phyloP scores from a whole-genome alignment of 2,329 filamentous ascomycete genomes.

The Lecanosticta acicola region DNA sequence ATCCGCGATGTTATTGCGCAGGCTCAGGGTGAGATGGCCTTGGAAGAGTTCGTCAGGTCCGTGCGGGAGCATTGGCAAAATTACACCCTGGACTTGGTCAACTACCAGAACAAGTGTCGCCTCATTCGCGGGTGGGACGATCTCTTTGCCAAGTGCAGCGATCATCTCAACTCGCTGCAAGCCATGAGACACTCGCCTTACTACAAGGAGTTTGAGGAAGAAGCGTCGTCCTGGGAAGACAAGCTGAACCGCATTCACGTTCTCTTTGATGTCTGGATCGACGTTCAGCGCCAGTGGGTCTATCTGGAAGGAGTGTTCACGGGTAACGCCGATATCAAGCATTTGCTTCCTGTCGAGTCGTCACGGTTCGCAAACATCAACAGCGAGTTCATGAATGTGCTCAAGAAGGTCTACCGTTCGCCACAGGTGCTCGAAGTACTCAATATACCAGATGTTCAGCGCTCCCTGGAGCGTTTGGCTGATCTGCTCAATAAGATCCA shows the following conservation, averaged over 20 bases:
- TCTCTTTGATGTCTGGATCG: slow-evolving; percentile 98
- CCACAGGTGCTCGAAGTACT: slow-evolving; percentile 94
- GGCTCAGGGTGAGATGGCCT: slow-evolving; percentile 94
- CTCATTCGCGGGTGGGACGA: slow-evolving; percentile 98
- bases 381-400: slow-evolving; percentile 95
- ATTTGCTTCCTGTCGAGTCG: slow-evolving; percentile 91
- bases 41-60: slow-evolving; percentile 95
- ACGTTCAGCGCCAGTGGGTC: slow-evolving; percentile 99
- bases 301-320: slow-evolving; percentile 99
- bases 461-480: slow-evolving; percentile 90
- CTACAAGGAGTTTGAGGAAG: slow-evolving; percentile 98
- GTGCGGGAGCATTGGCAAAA: slow-evolving; percentile 96
- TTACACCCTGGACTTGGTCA: slow-evolving; percentile 88
- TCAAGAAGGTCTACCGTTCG: slow-evolving; percentile 98
- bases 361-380: slow-evolving; percentile 99
- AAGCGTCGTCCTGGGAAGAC: slow-evolving; percentile 94
- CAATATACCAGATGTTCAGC: slow-evolving; percentile 91
- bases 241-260: slow-evolving; percentile 96
- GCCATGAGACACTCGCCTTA: slow-evolving; percentile 99
- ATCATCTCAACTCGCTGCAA: slow-evolving; percentile 94
- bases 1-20: slow-evolving; percentile 92
- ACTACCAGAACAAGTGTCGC: slow-evolving; percentile 96
- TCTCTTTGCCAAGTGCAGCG: slow-evolving; percentile 95
- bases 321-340: slow-evolving; percentile 97
- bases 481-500: slow-evolving; percentile 98